Base-by-base conservation (phyloP, 176 grass and related monocot species). In the Aegilops umbellulata region DNA sequence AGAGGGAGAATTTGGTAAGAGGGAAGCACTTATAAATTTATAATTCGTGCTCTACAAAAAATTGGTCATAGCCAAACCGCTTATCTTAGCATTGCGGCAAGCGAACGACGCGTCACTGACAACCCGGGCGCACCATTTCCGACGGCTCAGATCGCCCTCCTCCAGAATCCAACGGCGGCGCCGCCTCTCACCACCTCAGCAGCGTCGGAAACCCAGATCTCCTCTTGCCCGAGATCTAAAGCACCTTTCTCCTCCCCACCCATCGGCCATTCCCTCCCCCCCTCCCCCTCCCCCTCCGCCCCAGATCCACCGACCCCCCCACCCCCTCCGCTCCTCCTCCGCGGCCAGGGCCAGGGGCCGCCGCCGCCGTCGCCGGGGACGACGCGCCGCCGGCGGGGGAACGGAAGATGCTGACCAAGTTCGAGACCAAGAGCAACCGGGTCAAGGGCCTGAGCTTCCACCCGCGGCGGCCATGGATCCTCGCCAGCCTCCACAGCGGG, bases 381-480 rank as follows among this genome's bases (percentile, higher is more conserved):
- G 64, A 75, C 72, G 72, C n/a, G 25, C 11, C 36, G 30, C 1
- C 15, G 44, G 44, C 7, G 44, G 64, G 44, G 22, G 8, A 12
- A 51, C 9, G 66, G 55, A 83, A 82, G 91, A 98, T 98, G 96
- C 96, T 98, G 88, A 98, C 93, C 86, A 98, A 95, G 83, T 95
- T 98, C 92, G 96, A 98, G 94, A 98, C 96, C 58, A 98, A 98
- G 93, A 98, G 96, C 86, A 98, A 94, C 87, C 92, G 96, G 84
- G 96, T 98, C 38, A 98, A 98, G 93, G 96, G 96, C 49, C 79
- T 98, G 74, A 94, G 90, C 94, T 95, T 98, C 77, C 96, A 98
- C 94, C 91, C 88, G 86, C 89, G 91, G 76, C 86, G 96, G 76
- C 96, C 96, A 82, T 98, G 96, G 96, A 95, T 98, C 90, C 93